Base-by-base conservation (phyloP, 2,329 filamentous ascomycete genomes). In the Aspergillus neoniger region DNA sequence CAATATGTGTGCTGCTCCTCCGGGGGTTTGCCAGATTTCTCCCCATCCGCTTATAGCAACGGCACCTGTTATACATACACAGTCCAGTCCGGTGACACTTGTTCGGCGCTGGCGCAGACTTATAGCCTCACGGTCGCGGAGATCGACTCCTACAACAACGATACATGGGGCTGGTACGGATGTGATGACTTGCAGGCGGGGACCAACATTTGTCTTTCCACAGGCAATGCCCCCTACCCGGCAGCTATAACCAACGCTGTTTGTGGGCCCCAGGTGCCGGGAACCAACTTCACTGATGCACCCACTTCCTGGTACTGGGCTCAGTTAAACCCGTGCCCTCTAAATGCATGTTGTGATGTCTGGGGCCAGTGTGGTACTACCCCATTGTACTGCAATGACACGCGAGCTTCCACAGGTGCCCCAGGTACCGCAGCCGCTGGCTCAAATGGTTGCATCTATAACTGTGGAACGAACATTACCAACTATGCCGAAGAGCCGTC, bases 331-430 rank as follows among this genome's bases (percentile, higher is more conserved):
- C 78, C 75, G 0, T 85, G 82, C 59, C 76, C 74, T 4, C 66
- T 79, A 3, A 79, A 79, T 47, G 76, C 74, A 3, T 81, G 79
- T 63, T 81, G 79, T 63, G 72, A 78, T 59, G 69, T 72, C 43
- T 80, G 78, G 71, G 82, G 81, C 0, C 73, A 79, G 50, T 84
- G 82, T 28, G 81, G 81, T 5, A 74, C 74, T 1, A 80, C 78
- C 0, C 63, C 65, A 1, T 79, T 80, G 14, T 82, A 82, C 63
- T 84, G 81, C 67, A 71, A 65, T 15, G 58, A 69, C 28, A 63
- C 65, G 2, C 47, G 57, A 15, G 59, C 56, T 3, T 51, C 57
- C 21, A 76, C 69, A 1, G 77, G 75, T 1, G 67, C 39, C 4
- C 79, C 77, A 2, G 79, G 79, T 5, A 80, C 77, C 4, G 68